phyloP scores from a whole-genome alignment of 1,284 basidiomycete species.

The Wallemia mellicola region DNA sequence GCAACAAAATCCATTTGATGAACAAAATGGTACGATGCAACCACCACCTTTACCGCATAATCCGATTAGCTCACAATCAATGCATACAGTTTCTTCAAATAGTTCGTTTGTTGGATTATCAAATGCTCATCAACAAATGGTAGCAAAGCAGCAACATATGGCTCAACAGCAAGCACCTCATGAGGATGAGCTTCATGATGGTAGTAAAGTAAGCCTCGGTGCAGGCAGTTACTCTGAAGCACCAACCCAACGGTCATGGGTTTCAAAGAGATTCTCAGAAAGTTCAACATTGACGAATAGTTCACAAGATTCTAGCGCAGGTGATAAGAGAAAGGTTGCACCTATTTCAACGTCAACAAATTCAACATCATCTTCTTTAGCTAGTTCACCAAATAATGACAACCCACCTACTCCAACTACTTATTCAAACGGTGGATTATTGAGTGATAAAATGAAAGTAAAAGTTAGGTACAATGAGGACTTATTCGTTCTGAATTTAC shows the following conservation, averaged over 20 bases:
- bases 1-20: conserved; percentile 7
- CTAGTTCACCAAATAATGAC: conserved; percentile 1
- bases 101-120: conserved; percentile 2
- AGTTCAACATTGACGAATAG: background rate
- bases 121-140: conserved; percentile 3
- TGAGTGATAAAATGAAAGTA: conserved; percentile 30
- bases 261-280: background rate
- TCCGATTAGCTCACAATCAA: background rate
- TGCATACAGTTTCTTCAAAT: background rate
- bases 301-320: background rate
- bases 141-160: conserved; percentile 5
- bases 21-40: conserved; percentile 7
- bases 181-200: conserved; percentile 4
- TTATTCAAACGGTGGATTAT: conserved; percentile 6
- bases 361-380: conserved; percentile 4
- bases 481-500: conserved; percentile 68
- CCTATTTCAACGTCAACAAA: conserved; percentile 5
- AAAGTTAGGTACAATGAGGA: conserved; percentile 71
- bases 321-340: conserved; percentile 1
- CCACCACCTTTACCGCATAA: conserved; percentile 1
- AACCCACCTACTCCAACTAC: conserved; percentile 4
- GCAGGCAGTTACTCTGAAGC: conserved; percentile 3
- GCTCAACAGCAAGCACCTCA: conserved; percentile 1
- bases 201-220: conserved; percentile 10
- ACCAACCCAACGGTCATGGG: background rate